A percentile compares a stretch with the other conserved stretches of the same genome.
Conservation (phyloP, 345 rosid genomes). For the Aegle marmelos region DNA sequence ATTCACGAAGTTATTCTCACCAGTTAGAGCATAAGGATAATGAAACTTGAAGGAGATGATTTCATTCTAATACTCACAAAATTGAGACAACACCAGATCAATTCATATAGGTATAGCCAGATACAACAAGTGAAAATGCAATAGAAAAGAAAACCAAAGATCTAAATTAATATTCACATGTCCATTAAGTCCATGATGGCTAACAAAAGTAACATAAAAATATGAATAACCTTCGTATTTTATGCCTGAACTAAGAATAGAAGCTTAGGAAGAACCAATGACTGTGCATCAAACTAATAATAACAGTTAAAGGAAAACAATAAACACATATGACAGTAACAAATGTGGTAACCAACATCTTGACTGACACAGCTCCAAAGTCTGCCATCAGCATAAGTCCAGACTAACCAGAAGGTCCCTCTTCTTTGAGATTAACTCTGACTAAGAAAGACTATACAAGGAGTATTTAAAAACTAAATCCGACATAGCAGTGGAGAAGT, state of each 20-base stretch:
- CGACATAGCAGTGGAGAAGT: neutral
- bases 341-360: neutral
- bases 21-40: too few relatives aligned
- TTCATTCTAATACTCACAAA: neutral
- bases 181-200: neutral
- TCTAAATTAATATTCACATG: neutral
- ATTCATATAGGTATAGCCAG: neutral
- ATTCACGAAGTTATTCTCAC: neutral
- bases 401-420: neutral
- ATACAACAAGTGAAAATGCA: neutral
- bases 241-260: neutral
- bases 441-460: neutral
- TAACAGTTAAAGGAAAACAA: neutral
- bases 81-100: neutral
- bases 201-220: neutral
- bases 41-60: neutral
- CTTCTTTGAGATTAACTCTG: neutral
- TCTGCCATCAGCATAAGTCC: neutral
- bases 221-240: neutral
- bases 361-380: neutral
- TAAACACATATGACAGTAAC: too few relatives aligned
- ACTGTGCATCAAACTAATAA: constrained; percentile 1
- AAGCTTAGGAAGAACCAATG: neutral
- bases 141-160: neutral
- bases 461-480: neutral